phyloP scores from a whole-genome alignment of 257 asterid species.

The Petunia axillaris region DNA sequence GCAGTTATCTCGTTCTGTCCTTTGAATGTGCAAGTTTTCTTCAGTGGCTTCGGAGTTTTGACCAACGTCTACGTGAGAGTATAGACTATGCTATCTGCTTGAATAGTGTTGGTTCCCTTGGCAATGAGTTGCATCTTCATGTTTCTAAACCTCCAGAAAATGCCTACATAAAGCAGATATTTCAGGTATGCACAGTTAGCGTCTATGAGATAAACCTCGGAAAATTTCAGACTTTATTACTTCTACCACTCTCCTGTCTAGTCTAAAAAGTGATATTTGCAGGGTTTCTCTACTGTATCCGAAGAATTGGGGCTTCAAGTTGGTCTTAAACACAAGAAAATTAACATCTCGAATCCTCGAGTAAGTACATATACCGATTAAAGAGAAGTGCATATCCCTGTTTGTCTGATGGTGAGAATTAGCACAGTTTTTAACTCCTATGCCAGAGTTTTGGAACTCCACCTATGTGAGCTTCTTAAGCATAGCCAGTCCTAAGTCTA shows the following conservation, averaged over 20 bases:
- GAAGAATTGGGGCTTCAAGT: slow-evolving; percentile 79
- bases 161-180: slow-evolving; percentile 76
- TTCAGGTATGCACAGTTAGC: slow-evolving; percentile 59
- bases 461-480: neutral
- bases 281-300: slow-evolving; percentile 83
- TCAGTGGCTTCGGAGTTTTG: slow-evolving; percentile 95
- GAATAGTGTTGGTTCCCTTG: slow-evolving; percentile 78
- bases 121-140: slow-evolving; percentile 69
- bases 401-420: neutral
- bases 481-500: neutral
- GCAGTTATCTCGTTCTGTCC: slow-evolving; percentile 7
- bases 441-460: neutral
- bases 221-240: neutral
- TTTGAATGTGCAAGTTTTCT: slow-evolving; percentile 39
- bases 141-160: slow-evolving; percentile 96
- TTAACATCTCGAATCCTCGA: slow-evolving; percentile 92
- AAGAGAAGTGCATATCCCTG: slow-evolving; percentile 6
- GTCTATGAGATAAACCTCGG: slow-evolving; percentile 17
- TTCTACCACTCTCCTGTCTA: slow-evolving; percentile 22
- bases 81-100: slow-evolving; percentile 92
- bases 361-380: slow-evolving; percentile 50
- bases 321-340: slow-evolving; percentile 93
- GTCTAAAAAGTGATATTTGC: slow-evolving; percentile 42
- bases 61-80: slow-evolving; percentile 85
- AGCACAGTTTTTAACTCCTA: neutral